These are phyloP conservation scores for Ogataea paraovalis DNA, from an alignment of 805 yeast species.

Conservation along the genomic window DNA sequence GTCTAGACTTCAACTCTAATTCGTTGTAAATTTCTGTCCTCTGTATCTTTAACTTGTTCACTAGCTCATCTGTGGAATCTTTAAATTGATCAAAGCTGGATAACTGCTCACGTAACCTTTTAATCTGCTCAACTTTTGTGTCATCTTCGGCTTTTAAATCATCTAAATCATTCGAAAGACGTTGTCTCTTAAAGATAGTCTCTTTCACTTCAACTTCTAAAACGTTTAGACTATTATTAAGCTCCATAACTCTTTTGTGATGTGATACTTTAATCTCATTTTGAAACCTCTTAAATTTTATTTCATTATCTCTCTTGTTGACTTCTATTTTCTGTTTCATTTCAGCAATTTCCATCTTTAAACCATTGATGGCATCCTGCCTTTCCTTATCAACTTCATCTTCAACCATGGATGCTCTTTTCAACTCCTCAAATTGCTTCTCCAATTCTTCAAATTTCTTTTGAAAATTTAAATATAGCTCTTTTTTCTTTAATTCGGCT, in stretches of 20 bases:
- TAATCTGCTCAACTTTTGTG: not conserved
- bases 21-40: conserved; percentile 8
- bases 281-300: conserved; percentile 5
- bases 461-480: conserved; percentile 16
- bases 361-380: conserved; percentile 22
- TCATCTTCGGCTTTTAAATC: conserved; percentile 1
- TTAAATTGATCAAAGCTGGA: conserved; percentile 4
- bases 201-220: conserved; percentile 4
- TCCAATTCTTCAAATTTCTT: conserved; percentile 20
- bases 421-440: conserved; percentile 14
- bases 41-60: conserved; percentile 9
- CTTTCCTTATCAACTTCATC: conserved; percentile 28
- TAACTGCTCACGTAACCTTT: conserved; percentile 5
- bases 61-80: conserved; percentile 14
- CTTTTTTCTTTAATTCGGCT: conserved; percentile 33
- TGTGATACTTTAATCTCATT: conserved; percentile 3
- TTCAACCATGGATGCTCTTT: conserved; percentile 26
- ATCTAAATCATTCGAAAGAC: not conserved
- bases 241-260: not conserved
- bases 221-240: conserved; percentile 9
- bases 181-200: conserved; percentile 1
- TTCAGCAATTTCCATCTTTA: conserved; percentile 27
- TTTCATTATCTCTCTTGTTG: conserved; percentile 5
- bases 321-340: conserved; percentile 22
- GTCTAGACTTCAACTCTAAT: conserved; percentile 3